Evolutionary conservation across 208 protist genomes (phyloP).

Genomic region (Vickermania spadyakhi): DNA sequence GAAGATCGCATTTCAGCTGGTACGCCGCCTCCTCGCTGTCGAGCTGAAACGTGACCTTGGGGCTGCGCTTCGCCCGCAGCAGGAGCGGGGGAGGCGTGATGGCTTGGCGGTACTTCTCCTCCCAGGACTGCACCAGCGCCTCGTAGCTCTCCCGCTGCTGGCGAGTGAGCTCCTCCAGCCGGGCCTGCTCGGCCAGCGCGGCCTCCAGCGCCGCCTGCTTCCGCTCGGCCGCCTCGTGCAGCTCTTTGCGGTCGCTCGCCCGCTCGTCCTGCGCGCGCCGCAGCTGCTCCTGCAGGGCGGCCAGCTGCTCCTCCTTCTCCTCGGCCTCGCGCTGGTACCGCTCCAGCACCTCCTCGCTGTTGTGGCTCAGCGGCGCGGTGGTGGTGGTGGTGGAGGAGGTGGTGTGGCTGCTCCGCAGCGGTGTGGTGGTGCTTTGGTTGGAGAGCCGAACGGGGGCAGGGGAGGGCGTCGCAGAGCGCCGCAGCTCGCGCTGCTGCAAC

Average conservation of each 20-base stretch:
- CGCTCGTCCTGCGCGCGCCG: neutral
- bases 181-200: neutral
- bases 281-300: neutral
- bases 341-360: neutral
- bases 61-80: neutral
- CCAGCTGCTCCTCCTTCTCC: neutral
- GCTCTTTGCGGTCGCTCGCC: neutral
- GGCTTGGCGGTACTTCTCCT: neutral
- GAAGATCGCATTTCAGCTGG: neutral
- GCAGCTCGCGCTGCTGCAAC: neutral
- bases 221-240: neutral
- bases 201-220: neutral
- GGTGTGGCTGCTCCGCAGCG: neutral
- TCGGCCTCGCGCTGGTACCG: neutral
- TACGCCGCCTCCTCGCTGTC: neutral
- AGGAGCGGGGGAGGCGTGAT: neutral
- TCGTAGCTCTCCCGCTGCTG: neutral
- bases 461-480: neutral
- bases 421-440: neutral
- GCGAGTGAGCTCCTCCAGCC: neutral
- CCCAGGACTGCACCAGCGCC: neutral
- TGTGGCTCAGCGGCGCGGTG: neutral
- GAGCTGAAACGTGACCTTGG: neutral
- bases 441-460: neutral
- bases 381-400: neutral